phyloP scores from a whole-genome alignment of 2,329 filamentous ascomycete species.

The Ceratocystis huliohia region DNA sequence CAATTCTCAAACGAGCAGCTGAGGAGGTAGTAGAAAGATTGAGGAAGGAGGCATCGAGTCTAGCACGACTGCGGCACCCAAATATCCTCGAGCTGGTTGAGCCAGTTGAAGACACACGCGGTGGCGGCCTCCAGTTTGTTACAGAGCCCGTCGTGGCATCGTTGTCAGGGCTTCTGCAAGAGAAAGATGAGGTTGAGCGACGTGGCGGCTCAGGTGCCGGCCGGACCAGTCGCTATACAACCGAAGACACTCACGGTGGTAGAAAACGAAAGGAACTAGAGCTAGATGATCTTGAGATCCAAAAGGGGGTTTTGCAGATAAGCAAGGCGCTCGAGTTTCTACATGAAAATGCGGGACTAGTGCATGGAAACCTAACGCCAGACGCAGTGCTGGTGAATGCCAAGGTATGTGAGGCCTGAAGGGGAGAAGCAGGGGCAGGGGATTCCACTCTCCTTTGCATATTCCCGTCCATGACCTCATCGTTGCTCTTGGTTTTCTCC shows the following conservation, averaged over 20 bases:
- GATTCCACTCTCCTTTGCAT: conserved; percentile 24
- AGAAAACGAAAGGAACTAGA: conserved; percentile 68
- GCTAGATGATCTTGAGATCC: conserved; percentile 93
- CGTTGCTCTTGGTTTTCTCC: no score
- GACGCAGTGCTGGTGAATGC: conserved; percentile 89
- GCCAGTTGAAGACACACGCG: conserved; percentile 86
- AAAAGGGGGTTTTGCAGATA: conserved; percentile 87
- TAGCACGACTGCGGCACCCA: conserved; percentile 80
- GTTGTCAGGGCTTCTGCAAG: conserved; percentile 65
- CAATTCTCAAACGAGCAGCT: conserved; percentile 63
- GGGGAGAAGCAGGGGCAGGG: no score
- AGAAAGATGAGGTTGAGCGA: conserved; percentile 80
- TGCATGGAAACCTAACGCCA: conserved; percentile 88
- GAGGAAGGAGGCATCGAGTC: conserved; percentile 79
- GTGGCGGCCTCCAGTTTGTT: conserved; percentile 86
- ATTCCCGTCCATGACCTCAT: no score
- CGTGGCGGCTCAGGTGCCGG: conserved; percentile 41
- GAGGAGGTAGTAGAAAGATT: conserved; percentile 86
- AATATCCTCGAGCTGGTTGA: conserved; percentile 86
- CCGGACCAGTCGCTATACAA: conserved; percentile 64
- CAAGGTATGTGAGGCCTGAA: conserved; percentile 43
- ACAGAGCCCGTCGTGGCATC: conserved; percentile 85
- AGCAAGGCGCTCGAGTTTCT: conserved; percentile 90
- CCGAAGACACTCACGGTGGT: conserved; percentile 64
- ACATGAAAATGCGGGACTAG: conserved; percentile 84